Conservation (phyloP, 257 asterid species). For the Schizonepeta tenuifolia region DNA sequence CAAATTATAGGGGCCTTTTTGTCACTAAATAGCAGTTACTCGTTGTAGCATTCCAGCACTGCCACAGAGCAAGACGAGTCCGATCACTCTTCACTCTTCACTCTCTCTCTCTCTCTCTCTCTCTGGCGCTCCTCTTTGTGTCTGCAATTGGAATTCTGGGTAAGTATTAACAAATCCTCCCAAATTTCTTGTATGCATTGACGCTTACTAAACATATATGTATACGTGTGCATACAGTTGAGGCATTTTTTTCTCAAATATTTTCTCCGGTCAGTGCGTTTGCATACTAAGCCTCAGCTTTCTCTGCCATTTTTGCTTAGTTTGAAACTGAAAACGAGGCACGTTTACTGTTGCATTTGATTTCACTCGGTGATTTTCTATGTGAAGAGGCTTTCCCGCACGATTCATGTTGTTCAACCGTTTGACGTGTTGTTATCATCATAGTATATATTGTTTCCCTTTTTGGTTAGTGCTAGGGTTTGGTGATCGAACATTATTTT, state of each 20-base stretch:
- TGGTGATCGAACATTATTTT: neutral
- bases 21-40: neutral
- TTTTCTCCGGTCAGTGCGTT: neutral
- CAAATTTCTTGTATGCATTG: neutral
- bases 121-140: neutral
- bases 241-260: neutral
- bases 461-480: conserved; percentile 19
- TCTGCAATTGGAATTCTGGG: neutral
- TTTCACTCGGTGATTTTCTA: neutral
- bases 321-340: neutral
- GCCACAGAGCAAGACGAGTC: neutral
- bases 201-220: neutral
- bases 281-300: neutral
- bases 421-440: conserved; percentile 1
- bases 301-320: neutral
- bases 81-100: neutral
- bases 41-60: neutral
- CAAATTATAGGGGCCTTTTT: neutral
- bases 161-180: neutral
- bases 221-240: neutral
- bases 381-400: neutral
- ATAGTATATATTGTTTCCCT: neutral
- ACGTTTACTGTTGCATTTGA: neutral
- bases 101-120: neutral
- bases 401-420: neutral